phyloP scores from a whole-genome alignment of 2,329 filamentous ascomycete species.

The Cryphonectria parasitica region DNA sequence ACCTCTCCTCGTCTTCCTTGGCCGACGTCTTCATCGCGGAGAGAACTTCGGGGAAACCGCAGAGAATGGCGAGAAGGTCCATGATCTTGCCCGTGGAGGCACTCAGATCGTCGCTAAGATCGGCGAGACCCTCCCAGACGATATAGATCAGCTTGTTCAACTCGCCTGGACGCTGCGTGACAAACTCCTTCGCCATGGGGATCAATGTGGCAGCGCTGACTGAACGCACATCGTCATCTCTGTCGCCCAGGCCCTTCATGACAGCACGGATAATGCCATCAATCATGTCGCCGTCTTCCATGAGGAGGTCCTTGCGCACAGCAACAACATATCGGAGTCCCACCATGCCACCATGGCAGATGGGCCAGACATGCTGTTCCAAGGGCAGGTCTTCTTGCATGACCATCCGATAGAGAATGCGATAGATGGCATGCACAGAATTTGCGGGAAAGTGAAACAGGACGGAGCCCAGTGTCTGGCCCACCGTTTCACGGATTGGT shows the following conservation, averaged over 20 bases:
- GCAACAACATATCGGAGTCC: conserved; percentile 93
- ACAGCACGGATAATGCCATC: conserved; percentile 91
- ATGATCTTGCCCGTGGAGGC: conserved; percentile 98
- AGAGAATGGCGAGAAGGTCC: conserved; percentile 95
- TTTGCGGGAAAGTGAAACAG: conserved; percentile 79
- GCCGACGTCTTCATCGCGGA: conserved; percentile 93
- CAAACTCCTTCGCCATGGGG: conserved; percentile 93
- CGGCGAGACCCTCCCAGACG: conserved; percentile 96
- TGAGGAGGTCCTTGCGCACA: conserved; percentile 87
- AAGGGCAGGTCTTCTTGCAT: conserved; percentile 84
- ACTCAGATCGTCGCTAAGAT: conserved; percentile 94
- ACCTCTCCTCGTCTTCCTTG: conserved; percentile 78
- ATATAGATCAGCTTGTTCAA: conserved; percentile 86
- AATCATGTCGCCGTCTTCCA: conserved; percentile 82
- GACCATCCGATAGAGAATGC: conserved; percentile 83
- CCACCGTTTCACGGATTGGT: conserved; percentile 92
- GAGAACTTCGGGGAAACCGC: conserved; percentile 89
- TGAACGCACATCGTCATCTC: conserved; percentile 93
- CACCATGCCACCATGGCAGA: conserved; percentile 98
- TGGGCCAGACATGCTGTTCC: conserved; percentile 81
- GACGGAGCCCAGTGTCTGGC: conserved; percentile 88
- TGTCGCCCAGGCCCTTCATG: conserved; percentile 90
- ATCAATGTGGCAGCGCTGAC: conserved; percentile 97
- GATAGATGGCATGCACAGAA: conserved; percentile 84
- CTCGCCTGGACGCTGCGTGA: conserved; percentile 77